Percentiles rank a stretch among this genome's conserved stretches.
These are phyloP conservation scores for Naganishia kalamii DNA, from an alignment of 768 basidiomycete species.

Conservation along the genomic window DNA sequence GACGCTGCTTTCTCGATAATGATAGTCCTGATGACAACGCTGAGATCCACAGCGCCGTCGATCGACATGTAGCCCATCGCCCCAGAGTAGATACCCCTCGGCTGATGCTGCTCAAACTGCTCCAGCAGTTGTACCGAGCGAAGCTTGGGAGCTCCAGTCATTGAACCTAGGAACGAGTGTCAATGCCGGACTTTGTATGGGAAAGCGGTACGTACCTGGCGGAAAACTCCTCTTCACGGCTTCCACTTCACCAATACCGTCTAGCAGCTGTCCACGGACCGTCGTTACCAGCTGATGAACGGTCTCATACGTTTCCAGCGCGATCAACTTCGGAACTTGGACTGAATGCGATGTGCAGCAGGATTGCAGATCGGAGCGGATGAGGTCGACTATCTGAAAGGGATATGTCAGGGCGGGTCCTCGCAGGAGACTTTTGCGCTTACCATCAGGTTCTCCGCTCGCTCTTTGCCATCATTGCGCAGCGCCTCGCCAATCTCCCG, in stretches of 20 bases:
- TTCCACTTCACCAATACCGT: constrained; percentile 60
- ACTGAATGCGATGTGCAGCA: constrained; percentile 72
- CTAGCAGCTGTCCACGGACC: constrained; percentile 63
- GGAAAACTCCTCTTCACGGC: constrained; percentile 72
- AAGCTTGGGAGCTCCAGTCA: constrained; percentile 97
- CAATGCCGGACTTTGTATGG: not conserved
- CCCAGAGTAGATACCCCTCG: constrained; percentile 70
- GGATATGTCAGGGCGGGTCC: not conserved
- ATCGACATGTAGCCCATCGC: constrained; percentile 89
- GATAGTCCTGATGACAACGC: constrained; percentile 87
- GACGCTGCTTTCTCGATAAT: constrained; percentile 47
- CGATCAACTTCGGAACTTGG: constrained; percentile 73
- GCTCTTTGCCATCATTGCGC: constrained; percentile 62
- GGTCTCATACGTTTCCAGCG: constrained; percentile 83
- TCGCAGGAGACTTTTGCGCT: constrained; percentile 10
- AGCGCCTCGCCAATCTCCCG: constrained; percentile 34
- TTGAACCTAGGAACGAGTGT: constrained; percentile 60
- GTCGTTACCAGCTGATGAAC: constrained; percentile 95
- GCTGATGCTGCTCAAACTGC: constrained; percentile 58
- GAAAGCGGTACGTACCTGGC: constrained; percentile 57
- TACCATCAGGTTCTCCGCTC: constrained; percentile 90
- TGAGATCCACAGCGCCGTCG: constrained; percentile 83
- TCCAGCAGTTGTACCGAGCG: constrained; percentile 85
- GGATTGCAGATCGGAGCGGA: constrained; percentile 81
- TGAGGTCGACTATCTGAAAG: constrained; percentile 80